Evolutionary conservation across 768 basidiomycete species (phyloP).

Genomic region (Mycena alexandri): DNA sequence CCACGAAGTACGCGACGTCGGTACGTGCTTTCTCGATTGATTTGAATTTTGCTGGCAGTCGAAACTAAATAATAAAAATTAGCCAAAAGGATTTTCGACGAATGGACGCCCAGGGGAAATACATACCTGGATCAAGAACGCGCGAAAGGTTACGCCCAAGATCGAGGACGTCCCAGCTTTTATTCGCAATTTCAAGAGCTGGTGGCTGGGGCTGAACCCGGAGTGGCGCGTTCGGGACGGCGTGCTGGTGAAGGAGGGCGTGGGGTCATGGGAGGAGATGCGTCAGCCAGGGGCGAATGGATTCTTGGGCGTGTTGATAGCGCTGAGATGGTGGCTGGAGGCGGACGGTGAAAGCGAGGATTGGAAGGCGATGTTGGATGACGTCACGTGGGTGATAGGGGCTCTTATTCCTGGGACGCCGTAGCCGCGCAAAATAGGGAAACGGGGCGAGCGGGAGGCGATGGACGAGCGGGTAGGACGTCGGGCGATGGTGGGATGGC

Average conservation of each 20-base stretch:
- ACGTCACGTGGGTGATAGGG: neutral
- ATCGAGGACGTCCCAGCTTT: neutral
- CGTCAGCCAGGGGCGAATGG: neutral
- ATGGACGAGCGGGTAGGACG: too few relatives aligned
- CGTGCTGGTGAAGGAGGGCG: neutral
- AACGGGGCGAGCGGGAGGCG: too few relatives aligned
- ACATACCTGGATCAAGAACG: neutral
- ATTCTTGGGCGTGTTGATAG: neutral
- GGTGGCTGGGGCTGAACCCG: neutral
- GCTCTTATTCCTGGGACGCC: neutral
- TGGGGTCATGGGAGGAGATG: neutral
- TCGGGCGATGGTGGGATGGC: too few relatives aligned
- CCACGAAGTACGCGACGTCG: too few relatives aligned
- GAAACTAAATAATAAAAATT: too few relatives aligned
- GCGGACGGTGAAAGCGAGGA: neutral
- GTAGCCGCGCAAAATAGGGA: too few relatives aligned
- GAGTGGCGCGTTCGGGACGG: neutral
- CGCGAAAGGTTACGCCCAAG: neutral
- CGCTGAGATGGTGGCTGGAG: neutral
- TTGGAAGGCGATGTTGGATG: neutral
- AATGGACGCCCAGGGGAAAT: neutral
- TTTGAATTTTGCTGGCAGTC: too few relatives aligned
- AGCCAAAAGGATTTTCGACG: neutral
- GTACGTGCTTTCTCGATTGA: neutral
- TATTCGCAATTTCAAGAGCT: neutral